These are phyloP conservation scores for Tothia fuscella DNA, from an alignment of 2,329 filamentous ascomycete genomes.

Conservation along the genomic window DNA sequence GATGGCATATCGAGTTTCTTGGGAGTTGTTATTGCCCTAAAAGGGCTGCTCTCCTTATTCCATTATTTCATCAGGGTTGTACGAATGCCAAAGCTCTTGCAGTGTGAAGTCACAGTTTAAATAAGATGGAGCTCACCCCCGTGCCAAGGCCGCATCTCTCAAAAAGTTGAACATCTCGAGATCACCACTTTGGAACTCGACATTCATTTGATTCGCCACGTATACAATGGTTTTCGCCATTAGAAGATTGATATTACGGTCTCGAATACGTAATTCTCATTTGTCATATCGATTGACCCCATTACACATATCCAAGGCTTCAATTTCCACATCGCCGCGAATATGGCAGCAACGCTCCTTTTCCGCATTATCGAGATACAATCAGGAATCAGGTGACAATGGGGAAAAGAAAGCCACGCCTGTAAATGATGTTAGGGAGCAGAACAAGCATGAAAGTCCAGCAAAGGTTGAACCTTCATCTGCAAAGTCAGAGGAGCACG, in stretches of 20 bases:
- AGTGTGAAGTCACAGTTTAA: not conserved
- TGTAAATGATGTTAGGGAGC: not conserved
- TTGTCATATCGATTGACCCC: not conserved
- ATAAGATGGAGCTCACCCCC: not conserved
- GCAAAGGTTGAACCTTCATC: not conserved
- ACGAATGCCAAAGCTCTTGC: not conserved
- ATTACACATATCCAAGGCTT: not conserved
- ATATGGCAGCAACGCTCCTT: not conserved
- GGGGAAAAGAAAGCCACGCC: not conserved
- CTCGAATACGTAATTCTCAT: not conserved
- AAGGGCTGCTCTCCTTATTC: too few relatives aligned
- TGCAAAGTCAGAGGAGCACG: not conserved
- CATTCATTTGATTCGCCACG: not conserved
- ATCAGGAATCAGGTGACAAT: not conserved
- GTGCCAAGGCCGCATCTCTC: too few relatives aligned
- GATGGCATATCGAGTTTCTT: too few relatives aligned
- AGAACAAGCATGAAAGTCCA: not conserved
- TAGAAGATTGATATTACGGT: constrained; percentile 3
- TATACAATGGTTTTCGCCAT: constrained; percentile 3
- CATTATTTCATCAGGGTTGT: too few relatives aligned
- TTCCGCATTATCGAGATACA: not conserved
- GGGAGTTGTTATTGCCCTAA: not conserved
- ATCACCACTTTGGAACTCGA: not conserved
- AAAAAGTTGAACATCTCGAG: not conserved
- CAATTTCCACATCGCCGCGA: constrained; percentile 1